Conservation (phyloP, 148 eudicot species). For the Cornus kousa region DNA sequence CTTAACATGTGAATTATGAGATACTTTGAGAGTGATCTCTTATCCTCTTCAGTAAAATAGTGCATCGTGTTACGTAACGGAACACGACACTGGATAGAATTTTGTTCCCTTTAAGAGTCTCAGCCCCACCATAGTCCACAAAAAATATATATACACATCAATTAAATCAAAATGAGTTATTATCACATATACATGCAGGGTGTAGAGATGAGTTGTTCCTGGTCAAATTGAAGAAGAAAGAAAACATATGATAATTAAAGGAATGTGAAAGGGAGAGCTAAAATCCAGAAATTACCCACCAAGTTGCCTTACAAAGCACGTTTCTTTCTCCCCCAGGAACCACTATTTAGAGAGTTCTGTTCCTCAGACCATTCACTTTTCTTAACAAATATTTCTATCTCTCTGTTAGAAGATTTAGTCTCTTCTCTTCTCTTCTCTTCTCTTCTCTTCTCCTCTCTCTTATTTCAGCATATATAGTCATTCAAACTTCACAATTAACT, state of each 20-base stretch:
- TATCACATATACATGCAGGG: not conserved
- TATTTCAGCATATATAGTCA: not conserved
- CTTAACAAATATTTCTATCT: slow-evolving; percentile 23
- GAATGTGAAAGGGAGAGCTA: slow-evolving; percentile 16
- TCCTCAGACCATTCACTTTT: slow-evolving; percentile 23
- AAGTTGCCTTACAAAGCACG: slow-evolving; percentile 61
- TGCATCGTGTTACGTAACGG: too few relatives aligned
- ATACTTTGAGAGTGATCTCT: too few relatives aligned
- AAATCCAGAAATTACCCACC: slow-evolving; percentile 32
- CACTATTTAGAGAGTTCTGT: slow-evolving; percentile 46
- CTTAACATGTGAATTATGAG: too few relatives aligned
- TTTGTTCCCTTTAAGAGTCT: too few relatives aligned
- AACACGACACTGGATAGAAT: too few relatives aligned
- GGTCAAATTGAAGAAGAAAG: slow-evolving; percentile 11
- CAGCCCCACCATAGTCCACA: too few relatives aligned
- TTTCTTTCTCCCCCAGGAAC: slow-evolving; percentile 38
- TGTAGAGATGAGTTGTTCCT: not conserved
- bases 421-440: not conserved
- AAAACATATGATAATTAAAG: not conserved
- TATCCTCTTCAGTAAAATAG: too few relatives aligned
- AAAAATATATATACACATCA: too few relatives aligned
- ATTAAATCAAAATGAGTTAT: too few relatives aligned
- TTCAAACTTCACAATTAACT: not conserved
- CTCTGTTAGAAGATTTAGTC: slow-evolving; percentile 13
- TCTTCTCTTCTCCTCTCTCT: not conserved